These are phyloP conservation scores for Podaxis pistillaris DNA, from an alignment of 768 basidiomycete genomes.

Conservation along the genomic window DNA sequence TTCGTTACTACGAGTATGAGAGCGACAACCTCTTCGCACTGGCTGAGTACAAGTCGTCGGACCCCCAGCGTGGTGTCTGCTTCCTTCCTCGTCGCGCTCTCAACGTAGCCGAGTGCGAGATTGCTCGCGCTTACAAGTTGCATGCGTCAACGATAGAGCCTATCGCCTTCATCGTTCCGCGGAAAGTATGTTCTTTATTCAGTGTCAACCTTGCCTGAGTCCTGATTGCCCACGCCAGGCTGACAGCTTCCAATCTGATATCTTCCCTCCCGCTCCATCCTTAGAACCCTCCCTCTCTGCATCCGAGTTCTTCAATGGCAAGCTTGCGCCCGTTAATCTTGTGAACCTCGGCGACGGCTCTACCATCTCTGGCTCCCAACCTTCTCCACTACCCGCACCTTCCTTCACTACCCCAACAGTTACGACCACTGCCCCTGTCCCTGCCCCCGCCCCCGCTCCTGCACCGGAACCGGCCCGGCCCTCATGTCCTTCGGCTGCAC, in stretches of 20 bases:
- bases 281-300: slow-evolving; percentile 77
- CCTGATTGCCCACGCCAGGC: slow-evolving; percentile 44
- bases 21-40: slow-evolving; percentile 75
- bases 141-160: slow-evolving; percentile 75
- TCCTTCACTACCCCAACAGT: slow-evolving; percentile 28
- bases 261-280: slow-evolving; percentile 90
- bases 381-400: slow-evolving; percentile 35
- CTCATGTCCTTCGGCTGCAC: background rate
- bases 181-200: slow-evolving; percentile 60
- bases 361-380: slow-evolving; percentile 27
- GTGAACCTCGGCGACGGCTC: slow-evolving; percentile 76
- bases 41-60: slow-evolving; percentile 83
- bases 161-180: slow-evolving; percentile 92
- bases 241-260: slow-evolving; percentile 96
- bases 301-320: slow-evolving; percentile 86
- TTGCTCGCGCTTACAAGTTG: slow-evolving; percentile 92
- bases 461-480: slow-evolving; percentile 5
- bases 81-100: slow-evolving; percentile 93
- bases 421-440: slow-evolving; percentile 22
- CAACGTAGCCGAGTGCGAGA: slow-evolving; percentile 89
- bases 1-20: slow-evolving; percentile 97
- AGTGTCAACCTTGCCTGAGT: background rate
- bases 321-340: slow-evolving; percentile 72
- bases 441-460: slow-evolving; percentile 18
- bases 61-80: slow-evolving; percentile 96